Base-by-base conservation (phyloP, 2,329 filamentous ascomycete species). In the Paracorniculantispora psalliotae region DNA sequence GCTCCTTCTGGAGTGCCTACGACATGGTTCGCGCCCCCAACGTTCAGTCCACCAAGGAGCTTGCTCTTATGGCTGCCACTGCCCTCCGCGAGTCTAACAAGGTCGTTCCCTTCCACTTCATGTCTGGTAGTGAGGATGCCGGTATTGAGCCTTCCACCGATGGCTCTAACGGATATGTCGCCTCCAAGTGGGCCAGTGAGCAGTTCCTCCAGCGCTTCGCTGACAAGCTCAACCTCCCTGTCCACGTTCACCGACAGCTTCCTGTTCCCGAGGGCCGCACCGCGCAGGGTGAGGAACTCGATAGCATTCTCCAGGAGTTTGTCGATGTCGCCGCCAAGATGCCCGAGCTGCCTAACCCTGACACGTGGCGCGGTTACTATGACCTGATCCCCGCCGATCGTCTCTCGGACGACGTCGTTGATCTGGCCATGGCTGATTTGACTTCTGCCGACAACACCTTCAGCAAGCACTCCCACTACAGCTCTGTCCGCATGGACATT, bases 1-100 rank as follows among this genome's bases (percentile, higher is more conserved):
- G 69, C 15, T 73, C 66, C 7, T 76, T 68, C 65, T 59, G 68
- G 62, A 72, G 78, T 28, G 64, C 66, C 1, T 80, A 78, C 62
- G 30, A 64, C 9, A 65, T 67, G 0, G 66, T 79, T 0, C 65
- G 68, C 2, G 48, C 54, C 1, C 57, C 65, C 26, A 79, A 80
- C 60, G 62, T 78, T 2, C 17, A 61, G 0, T 65, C 75, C 0
- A 76, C 73, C 1, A 66, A 67, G 46, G 65, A 71, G 50, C 67
- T 78, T 4, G 65, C 69, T 2, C 61, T 63, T 2, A 61, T 79
- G 4, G 68, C 67, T 2, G 49, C 65, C 35, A 61, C 71, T 2
- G 59, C 63, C 4, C 44, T 69, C 0, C 58, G 58, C 39, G 58
- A 55, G 19, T 51, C 49, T 28, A 53, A 60, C 0, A 64, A 67